These are phyloP conservation scores for Ophiostoma sp. DNA, from an alignment of 2,329 filamentous ascomycete genomes.

Conservation along the genomic window DNA sequence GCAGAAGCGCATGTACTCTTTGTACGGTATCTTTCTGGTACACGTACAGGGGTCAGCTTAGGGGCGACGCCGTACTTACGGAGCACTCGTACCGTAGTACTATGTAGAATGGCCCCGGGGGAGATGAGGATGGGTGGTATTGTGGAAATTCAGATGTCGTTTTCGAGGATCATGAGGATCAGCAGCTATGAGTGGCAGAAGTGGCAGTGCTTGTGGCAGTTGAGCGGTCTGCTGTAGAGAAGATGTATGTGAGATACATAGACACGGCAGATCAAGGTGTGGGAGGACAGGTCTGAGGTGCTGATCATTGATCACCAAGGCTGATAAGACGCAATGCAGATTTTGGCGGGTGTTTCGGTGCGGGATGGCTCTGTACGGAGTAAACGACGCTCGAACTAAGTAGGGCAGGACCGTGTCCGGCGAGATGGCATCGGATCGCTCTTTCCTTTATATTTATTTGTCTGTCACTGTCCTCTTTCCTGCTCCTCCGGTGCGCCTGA, in stretches of 20 bases:
- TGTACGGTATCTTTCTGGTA: neutral
- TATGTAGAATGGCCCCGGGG: neutral
- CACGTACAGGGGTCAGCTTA: neutral
- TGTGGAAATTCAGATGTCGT: conserved; percentile 5
- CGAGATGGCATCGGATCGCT: conserved; percentile 1
- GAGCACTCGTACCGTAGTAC: too few species aligned
- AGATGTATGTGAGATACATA: too few species aligned
- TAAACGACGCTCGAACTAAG: neutral
- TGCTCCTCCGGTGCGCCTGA: neutral
- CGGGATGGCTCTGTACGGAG: neutral
- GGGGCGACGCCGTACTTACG: neutral
- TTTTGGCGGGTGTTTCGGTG: neutral
- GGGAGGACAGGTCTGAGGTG: conserved; percentile 10
- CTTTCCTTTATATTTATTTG: neutral
- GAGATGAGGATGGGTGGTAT: neutral
- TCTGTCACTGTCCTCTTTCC: neutral
- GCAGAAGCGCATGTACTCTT: neutral
- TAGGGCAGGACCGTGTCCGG: neutral
- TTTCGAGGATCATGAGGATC: neutral
- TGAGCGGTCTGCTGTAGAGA: too few species aligned
- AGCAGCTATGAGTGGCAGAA: conserved; percentile 5
- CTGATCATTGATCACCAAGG: neutral
- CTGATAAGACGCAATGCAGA: neutral
- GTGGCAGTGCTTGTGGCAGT: neutral
- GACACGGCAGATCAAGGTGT: neutral